Conservation (phyloP, 148 eudicot species). For the Camellia granthamiana region DNA sequence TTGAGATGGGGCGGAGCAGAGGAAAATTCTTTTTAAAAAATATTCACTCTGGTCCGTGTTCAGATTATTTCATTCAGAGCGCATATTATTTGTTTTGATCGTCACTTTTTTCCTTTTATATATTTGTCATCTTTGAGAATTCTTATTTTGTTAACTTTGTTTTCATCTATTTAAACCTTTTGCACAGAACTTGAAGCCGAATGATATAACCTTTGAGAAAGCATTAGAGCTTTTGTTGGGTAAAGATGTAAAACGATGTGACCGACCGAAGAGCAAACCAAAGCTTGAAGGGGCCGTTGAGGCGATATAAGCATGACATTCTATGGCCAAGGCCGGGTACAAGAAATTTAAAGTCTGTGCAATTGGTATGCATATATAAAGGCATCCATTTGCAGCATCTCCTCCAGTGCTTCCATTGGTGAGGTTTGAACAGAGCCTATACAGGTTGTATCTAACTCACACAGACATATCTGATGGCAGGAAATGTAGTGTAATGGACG, state of each 20-base stretch:
- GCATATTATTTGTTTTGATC: no score
- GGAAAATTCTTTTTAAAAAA: background rate
- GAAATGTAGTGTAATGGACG: background rate
- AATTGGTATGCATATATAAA: background rate
- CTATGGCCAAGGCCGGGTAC: background rate
- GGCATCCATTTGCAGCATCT: background rate
- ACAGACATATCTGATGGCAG: background rate
- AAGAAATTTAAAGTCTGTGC: background rate
- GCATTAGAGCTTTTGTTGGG: constrained; percentile 59
- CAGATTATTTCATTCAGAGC: no score
- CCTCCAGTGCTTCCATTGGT: background rate
- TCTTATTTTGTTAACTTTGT: background rate
- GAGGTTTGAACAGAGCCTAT: background rate
- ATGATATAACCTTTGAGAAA: constrained; percentile 55
- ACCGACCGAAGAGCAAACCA: constrained; percentile 55
- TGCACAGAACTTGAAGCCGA: constrained; percentile 53
- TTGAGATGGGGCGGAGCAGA: no score
- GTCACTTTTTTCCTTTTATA: background rate
- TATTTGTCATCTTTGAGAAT: no score
- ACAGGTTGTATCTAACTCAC: background rate
- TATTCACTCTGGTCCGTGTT: no score
- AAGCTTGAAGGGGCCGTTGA: constrained; percentile 41
- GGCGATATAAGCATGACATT: constrained; percentile 27
- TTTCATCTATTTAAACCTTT: constrained; percentile 1
- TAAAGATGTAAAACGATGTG: constrained; percentile 47